A percentile compares a stretch with the other conserved stretches of the same genome.
Conservation (phyloP, 495 filamentous ascomycete genomes). For the Cairneyella variabilis region DNA sequence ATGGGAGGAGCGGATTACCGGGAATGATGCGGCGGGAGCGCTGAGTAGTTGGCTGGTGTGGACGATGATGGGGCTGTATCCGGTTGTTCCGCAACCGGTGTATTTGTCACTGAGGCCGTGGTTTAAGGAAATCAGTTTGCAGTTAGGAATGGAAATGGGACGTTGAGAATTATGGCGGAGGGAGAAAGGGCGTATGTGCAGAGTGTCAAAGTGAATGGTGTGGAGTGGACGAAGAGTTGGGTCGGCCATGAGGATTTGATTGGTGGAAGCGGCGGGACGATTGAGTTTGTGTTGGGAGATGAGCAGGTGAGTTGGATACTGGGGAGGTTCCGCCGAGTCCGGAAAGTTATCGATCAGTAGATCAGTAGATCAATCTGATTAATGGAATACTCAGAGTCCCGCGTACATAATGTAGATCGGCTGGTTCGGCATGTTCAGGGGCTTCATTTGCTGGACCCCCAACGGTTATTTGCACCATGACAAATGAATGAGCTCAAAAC, state of each 20-base stretch:
- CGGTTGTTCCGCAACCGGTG: constrained; percentile 49
- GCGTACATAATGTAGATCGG: too few relatives aligned
- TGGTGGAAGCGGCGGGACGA: constrained; percentile 43
- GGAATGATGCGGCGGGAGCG: constrained; percentile 56
- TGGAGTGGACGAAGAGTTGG: constrained; percentile 49
- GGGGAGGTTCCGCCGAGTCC: constrained; percentile 52
- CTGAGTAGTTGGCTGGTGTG: constrained; percentile 59
- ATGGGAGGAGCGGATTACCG: constrained; percentile 41
- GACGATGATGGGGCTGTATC: constrained; percentile 50
- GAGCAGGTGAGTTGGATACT: constrained; percentile 42
- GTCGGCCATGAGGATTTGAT: constrained; percentile 53
- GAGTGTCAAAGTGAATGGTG: constrained; percentile 44
- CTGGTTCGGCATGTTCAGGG: too few relatives aligned
- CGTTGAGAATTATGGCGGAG: constrained; percentile 39
- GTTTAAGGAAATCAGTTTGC: constrained; percentile 48
- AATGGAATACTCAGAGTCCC: too few relatives aligned
- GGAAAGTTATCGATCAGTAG: too few relatives aligned
- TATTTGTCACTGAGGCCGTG: constrained; percentile 55
- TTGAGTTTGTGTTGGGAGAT: constrained; percentile 50
- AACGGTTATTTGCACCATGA: too few relatives aligned
- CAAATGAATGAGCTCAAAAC: too few relatives aligned
- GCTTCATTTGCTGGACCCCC: too few relatives aligned
- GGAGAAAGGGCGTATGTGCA: constrained; percentile 43
- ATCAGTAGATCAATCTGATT: too few relatives aligned
- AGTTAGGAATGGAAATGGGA: constrained; percentile 43